These are phyloP conservation scores for Aspergillus funiculosus DNA, from an alignment of 495 filamentous ascomycete species.

Conservation along the genomic window DNA sequence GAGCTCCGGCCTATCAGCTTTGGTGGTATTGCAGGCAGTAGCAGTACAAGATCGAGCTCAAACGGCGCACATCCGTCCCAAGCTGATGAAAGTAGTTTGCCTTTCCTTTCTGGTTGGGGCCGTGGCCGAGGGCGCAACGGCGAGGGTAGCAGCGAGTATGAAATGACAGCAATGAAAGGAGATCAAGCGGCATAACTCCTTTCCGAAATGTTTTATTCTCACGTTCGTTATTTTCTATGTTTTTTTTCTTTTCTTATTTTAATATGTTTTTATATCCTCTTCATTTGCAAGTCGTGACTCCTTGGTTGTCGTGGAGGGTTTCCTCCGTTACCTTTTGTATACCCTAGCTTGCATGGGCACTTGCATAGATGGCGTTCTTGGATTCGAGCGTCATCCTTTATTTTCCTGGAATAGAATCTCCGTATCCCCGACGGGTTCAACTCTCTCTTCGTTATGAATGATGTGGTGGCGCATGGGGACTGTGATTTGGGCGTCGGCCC, in stretches of 20 bases:
- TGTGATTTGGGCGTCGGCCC: background rate
- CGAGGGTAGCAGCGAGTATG: constrained; percentile 66
- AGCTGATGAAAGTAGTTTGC: constrained; percentile 24
- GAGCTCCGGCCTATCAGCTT: constrained; percentile 87
- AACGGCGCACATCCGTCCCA: constrained; percentile 21
- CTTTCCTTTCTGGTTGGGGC: constrained; percentile 28
- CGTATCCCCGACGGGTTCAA: background rate
- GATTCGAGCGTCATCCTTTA: constrained; percentile 12
- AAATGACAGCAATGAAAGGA: constrained; percentile 68
- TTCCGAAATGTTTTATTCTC: background rate
- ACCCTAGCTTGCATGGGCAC: constrained; percentile 34
- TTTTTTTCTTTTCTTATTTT: constrained; percentile 1
- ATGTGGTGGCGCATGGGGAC: constrained; percentile 2
- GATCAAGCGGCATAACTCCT: constrained; percentile 35
- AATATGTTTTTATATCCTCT: background rate
- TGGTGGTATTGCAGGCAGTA: constrained; percentile 50
- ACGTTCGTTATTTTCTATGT: constrained; percentile 2
- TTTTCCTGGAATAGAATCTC: constrained; percentile 17
- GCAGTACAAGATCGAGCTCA: constrained; percentile 12
- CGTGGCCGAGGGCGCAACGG: constrained; percentile 36
- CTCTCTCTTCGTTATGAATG: background rate
- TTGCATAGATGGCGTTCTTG: constrained; percentile 39
- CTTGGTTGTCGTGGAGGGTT: too few relatives aligned
- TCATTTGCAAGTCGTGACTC: background rate
- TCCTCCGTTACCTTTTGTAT: too few relatives aligned